Evolutionary conservation across 345 rosid genomes (phyloP).

Genomic region (Aquilaria yunnanensis): DNA sequence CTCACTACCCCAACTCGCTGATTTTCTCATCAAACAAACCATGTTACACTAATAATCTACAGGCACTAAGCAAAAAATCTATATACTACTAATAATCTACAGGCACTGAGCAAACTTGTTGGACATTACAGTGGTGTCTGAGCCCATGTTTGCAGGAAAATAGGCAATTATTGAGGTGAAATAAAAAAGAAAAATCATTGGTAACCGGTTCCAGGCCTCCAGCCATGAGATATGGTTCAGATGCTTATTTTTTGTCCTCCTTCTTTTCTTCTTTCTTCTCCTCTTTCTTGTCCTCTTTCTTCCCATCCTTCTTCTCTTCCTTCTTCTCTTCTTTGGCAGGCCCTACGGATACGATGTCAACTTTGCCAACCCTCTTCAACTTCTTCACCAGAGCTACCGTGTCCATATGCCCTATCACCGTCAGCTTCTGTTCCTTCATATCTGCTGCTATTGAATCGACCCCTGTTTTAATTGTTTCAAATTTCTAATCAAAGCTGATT

Average conservation of each 20-base stretch:
- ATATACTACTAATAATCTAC: no score
- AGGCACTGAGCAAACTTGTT: no score
- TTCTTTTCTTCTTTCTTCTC: conserved; percentile 32
- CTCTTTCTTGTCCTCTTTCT: conserved; percentile 49
- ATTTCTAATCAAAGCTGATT: background rate
- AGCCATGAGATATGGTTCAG: background rate
- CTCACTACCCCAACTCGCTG: background rate
- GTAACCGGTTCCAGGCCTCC: background rate
- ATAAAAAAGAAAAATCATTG: background rate
- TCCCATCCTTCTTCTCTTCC: conserved; percentile 61
- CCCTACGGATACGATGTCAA: conserved; percentile 78
- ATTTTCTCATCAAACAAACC: background rate
- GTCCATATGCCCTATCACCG: conserved; percentile 84
- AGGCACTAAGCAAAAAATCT: no score
- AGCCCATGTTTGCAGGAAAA: background rate
- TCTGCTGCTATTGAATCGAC: conserved; percentile 91
- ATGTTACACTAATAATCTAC: background rate
- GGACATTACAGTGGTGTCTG: no score
- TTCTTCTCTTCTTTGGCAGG: conserved; percentile 96
- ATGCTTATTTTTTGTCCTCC: conserved; percentile 22
- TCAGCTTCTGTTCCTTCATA: conserved; percentile 82
- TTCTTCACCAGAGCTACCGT: conserved; percentile 79
- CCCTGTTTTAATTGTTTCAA: conserved; percentile 23
- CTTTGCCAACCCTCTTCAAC: conserved; percentile 92
- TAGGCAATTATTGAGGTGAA: background rate